Evolutionary conservation across 495 filamentous ascomycete genomes (phyloP).

Genomic region (Xylaria scruposa): DNA sequence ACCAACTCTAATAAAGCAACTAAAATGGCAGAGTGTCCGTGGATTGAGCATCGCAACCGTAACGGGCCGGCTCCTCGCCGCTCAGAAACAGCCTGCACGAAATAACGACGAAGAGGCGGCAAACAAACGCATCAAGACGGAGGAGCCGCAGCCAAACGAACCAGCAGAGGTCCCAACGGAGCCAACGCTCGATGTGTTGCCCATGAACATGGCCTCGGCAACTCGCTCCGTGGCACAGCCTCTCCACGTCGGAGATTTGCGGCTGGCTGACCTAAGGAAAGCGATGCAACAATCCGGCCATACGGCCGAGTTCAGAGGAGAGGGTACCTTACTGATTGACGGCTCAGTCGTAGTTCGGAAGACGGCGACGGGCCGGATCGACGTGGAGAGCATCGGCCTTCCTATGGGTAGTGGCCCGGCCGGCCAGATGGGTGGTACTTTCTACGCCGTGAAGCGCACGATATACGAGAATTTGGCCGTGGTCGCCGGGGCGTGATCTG

Average conservation of each 20-base stretch:
- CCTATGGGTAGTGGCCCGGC: slow-evolving; percentile 48
- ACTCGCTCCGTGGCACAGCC: slow-evolving; percentile 81
- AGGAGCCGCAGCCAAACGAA: slow-evolving; percentile 47
- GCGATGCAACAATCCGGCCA: slow-evolving; percentile 83
- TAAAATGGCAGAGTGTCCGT: slow-evolving; percentile 94
- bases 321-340: slow-evolving; percentile 90
- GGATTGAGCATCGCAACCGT: slow-evolving; percentile 88
- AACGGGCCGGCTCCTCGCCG: slow-evolving; percentile 64
- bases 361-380: slow-evolving; percentile 81
- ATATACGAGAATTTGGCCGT: slow-evolving; percentile 87
- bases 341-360: slow-evolving; percentile 88
- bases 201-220: slow-evolving; percentile 75
- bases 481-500: slow-evolving; percentile 68
- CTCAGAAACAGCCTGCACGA: slow-evolving; percentile 44
- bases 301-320: slow-evolving; percentile 89
- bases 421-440: slow-evolving; percentile 59
- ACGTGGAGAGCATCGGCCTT: slow-evolving; percentile 80
- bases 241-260: slow-evolving; percentile 91
- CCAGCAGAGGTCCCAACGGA: slow-evolving; percentile 34
- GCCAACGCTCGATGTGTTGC: slow-evolving; percentile 80
- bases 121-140: slow-evolving; percentile 74
- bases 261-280: slow-evolving; percentile 85
- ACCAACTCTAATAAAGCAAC: slow-evolving; percentile 75
- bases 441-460: slow-evolving; percentile 77
- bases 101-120: slow-evolving; percentile 52